These are phyloP conservation scores for Raphanus raphanistrum DNA, from an alignment of 345 rosid genomes.

Conservation along the genomic window DNA sequence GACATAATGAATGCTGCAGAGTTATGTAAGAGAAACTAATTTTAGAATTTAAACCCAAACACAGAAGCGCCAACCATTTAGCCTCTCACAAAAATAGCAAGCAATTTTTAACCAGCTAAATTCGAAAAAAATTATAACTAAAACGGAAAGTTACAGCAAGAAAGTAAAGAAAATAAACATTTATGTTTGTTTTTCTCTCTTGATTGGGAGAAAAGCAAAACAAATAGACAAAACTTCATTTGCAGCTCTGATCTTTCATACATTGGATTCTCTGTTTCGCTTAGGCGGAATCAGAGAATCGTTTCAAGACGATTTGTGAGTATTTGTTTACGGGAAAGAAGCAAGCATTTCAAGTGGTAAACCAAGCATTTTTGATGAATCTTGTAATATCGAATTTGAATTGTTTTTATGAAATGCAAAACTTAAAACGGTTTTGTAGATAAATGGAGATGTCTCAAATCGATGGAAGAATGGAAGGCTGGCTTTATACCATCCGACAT, in stretches of 20 bases:
- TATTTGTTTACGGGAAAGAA: conserved; percentile 15
- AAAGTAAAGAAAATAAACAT: not conserved
- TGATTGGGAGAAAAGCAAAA: conserved; percentile 22
- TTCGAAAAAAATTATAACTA: conserved; percentile 4
- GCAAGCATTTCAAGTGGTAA: conserved; percentile 7
- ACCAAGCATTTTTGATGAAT: not conserved
- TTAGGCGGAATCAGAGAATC: conserved; percentile 69
- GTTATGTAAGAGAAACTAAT: not conserved
- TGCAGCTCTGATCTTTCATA: conserved; percentile 22
- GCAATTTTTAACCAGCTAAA: conserved; percentile 21
- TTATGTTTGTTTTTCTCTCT: conserved; percentile 26
- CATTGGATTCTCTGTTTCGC: conserved; percentile 70
- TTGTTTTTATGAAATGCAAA: not conserved
- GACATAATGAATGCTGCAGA: not conserved
- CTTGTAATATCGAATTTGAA: not conserved
- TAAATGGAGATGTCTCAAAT: conserved; percentile 40
- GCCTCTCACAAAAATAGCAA: conserved; percentile 37
- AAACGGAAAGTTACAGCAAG: conserved; percentile 1
- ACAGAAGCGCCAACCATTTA: conserved; percentile 30
- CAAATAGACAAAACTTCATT: not conserved
- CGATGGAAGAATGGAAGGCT: conserved; percentile 79
- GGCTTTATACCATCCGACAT: conserved; percentile 76
- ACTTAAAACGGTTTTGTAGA: conserved; percentile 18
- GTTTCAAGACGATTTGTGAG: conserved; percentile 8
- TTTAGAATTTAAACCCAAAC: conserved; percentile 18